Percentiles rank a stretch among this genome's conserved stretches.
These are phyloP conservation scores for Cercospora sesami DNA, from an alignment of 2,329 filamentous ascomycete genomes.

Conservation along the genomic window DNA sequence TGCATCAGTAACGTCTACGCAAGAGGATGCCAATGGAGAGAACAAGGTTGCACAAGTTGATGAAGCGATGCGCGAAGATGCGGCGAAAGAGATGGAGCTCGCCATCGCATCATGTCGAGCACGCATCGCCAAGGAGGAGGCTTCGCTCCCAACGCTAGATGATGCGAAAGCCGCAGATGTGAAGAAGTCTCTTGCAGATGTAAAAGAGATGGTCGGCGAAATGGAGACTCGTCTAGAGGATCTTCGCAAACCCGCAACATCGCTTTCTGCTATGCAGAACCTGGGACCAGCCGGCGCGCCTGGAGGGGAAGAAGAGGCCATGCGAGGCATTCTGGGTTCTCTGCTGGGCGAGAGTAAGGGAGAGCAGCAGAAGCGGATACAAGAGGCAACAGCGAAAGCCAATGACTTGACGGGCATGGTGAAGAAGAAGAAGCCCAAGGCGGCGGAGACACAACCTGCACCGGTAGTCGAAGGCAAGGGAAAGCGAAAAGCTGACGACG, in stretches of 20 bases:
- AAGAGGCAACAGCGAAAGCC: constrained; percentile 71
- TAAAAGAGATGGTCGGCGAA: constrained; percentile 74
- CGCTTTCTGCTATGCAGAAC: constrained; percentile 49
- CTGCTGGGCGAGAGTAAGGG: constrained; percentile 62
- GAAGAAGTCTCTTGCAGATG: constrained; percentile 65
- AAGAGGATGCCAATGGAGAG: constrained; percentile 46
- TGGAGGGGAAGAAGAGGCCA: constrained; percentile 43
- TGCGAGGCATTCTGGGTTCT: constrained; percentile 64
- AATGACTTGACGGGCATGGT: constrained; percentile 74
- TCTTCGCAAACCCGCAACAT: constrained; percentile 63
- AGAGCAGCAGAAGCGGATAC: constrained; percentile 63
- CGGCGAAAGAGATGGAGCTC: constrained; percentile 67
- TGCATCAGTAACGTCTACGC: constrained; percentile 68
- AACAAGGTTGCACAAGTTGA: constrained; percentile 56
- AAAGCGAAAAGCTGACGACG: constrained; percentile 34
- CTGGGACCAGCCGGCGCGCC: constrained; percentile 52
- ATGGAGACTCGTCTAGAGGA: constrained; percentile 76
- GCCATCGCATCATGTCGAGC: constrained; percentile 72
- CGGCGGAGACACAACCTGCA: constrained; percentile 15
- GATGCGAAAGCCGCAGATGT: constrained; percentile 62
- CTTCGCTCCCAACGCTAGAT: constrained; percentile 57
- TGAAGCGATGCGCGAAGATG: constrained; percentile 69
- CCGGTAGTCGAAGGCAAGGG: constrained; percentile 30
- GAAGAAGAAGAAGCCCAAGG: constrained; percentile 58
- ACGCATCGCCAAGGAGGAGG: constrained; percentile 69